Evolutionary conservation across 345 rosid genomes (phyloP), one percentile per base, ranked within the genome.

Genomic region (Dipteronia sinensis): DNA sequence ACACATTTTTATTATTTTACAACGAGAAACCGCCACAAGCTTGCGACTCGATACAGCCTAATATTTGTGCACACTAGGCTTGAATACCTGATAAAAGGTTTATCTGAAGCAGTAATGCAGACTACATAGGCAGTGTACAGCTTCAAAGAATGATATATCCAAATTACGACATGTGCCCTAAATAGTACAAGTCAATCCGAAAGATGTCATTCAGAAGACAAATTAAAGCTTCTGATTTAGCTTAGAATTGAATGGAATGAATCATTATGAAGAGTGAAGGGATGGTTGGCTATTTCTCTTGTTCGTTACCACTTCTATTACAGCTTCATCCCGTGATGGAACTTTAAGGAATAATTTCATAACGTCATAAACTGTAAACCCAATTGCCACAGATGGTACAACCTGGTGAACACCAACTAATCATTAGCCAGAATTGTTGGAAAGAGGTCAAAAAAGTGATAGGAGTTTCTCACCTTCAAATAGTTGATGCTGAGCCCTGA

Each of bases 401-500:
- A 93, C 97, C 98, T 93, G 85, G 67, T 81, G 64, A 7, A 40
- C 67, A 66, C 9, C 56, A 20, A 40, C 23, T 56, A 4, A 56
- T 59, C 23, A 19, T 34, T 27, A 76, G 44, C 67, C 22, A 27
- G 13, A 73, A 47, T 34, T n/a, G 44, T 59, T 49, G 11, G 5
- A 31, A 3, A 23, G 68, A 65, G 19, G 3, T 7, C 44, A 29
- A 4, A 12, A 6, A 12, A 47, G 69, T 46, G 63, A 44, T 73
- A 65, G 56, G 46, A 46, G 0, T 71, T 62, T 67, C 80, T 62
- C 62, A 92, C 98, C 96, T 92, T 95, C 73, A 95, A 80, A 88
- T 90, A 95, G 83, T 95, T 95, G 85, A 95, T 90, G 85, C 96
- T 93, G 51, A 95, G 87, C 79, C 96, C 97, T 2, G 98, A 93